Evolutionary conservation across 768 basidiomycete species (phyloP).

Genomic region (Suillus alpinus): DNA sequence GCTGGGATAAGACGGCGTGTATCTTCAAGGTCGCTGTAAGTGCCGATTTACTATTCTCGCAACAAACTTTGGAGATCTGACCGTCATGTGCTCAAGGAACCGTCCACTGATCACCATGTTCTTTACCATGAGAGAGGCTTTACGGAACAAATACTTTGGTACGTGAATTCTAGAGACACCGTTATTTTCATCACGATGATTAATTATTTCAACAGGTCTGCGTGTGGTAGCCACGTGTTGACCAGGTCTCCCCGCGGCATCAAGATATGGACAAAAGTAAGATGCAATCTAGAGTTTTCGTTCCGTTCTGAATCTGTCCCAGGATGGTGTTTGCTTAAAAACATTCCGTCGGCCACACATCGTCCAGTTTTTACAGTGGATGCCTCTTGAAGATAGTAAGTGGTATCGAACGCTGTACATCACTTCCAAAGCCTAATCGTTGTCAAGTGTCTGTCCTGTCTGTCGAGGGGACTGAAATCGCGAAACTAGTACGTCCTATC

Average conservation of each 20-base stretch:
- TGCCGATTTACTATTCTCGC: constrained; percentile 4
- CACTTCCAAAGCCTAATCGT: constrained; percentile 1
- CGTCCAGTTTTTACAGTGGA: constrained; percentile 51
- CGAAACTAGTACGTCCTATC: constrained; percentile 37
- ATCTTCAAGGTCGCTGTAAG: constrained; percentile 48
- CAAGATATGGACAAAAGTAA: constrained; percentile 50
- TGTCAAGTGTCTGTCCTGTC: constrained; percentile 43
- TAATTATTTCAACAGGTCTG: constrained; percentile 36
- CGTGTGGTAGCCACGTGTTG: constrained; percentile 41
- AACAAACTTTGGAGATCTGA: constrained; percentile 5
- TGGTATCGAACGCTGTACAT: constrained; percentile 3
- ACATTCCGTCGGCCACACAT: constrained; percentile 46
- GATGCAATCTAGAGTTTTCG: background rate
- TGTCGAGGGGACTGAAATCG: constrained; percentile 48
- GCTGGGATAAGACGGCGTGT: constrained; percentile 50
- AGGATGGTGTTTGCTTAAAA: constrained; percentile 50
- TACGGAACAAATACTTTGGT: constrained; percentile 55
- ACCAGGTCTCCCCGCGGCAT: constrained; percentile 48
- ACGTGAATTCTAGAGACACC: background rate
- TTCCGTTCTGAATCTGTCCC: background rate
- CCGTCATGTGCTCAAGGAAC: constrained; percentile 31
- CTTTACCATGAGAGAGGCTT: constrained; percentile 52
- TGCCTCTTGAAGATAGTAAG: constrained; percentile 46
- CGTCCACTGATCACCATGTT: constrained; percentile 42
- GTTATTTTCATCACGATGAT: constrained; percentile 1